Evolutionary conservation across 768 basidiomycete species (phyloP).

Genomic region (Guyanaporus albipodus): DNA sequence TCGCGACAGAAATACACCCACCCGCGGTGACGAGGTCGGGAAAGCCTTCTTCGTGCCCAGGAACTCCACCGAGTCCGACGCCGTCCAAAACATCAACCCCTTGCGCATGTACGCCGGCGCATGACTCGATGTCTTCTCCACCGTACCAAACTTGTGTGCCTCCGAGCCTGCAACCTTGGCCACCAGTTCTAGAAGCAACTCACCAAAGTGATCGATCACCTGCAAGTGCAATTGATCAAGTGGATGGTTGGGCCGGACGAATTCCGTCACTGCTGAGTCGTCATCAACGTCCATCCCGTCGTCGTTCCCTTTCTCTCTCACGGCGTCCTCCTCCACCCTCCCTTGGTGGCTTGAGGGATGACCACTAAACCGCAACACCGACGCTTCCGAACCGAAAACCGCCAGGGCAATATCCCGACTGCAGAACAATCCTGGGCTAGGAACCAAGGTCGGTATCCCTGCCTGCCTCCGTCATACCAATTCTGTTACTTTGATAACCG

Average conservation of each 20-base stretch:
- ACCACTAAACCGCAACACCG: constrained; percentile 38
- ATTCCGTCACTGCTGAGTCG: constrained; percentile 33
- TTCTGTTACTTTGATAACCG: background rate
- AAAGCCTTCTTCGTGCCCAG: constrained; percentile 40
- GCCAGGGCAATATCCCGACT: constrained; percentile 51
- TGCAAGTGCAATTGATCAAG: constrained; percentile 65
- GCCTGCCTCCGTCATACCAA: constrained; percentile 12
- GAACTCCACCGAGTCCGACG: constrained; percentile 55
- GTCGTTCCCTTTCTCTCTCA: constrained; percentile 30
- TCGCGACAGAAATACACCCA: constrained; percentile 49
- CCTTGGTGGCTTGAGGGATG: constrained; percentile 37
- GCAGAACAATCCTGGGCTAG: constrained; percentile 35
- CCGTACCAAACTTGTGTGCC: constrained; percentile 35
- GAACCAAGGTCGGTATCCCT: constrained; percentile 26
- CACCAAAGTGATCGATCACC: constrained; percentile 65
- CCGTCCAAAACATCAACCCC: constrained; percentile 47
- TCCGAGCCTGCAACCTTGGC: constrained; percentile 49
- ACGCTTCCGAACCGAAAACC: constrained; percentile 41
- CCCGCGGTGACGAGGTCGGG: constrained; percentile 38
- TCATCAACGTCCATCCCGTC: constrained; percentile 65
- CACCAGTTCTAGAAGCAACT: constrained; percentile 56
- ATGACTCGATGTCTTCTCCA: constrained; percentile 43
- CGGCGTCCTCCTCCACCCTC: constrained; percentile 20
- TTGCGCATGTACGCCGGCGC: constrained; percentile 50
- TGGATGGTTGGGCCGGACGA: constrained; percentile 48